Evolutionary conservation across 345 rosid genomes (phyloP).

Genomic region (Acer negundo): DNA sequence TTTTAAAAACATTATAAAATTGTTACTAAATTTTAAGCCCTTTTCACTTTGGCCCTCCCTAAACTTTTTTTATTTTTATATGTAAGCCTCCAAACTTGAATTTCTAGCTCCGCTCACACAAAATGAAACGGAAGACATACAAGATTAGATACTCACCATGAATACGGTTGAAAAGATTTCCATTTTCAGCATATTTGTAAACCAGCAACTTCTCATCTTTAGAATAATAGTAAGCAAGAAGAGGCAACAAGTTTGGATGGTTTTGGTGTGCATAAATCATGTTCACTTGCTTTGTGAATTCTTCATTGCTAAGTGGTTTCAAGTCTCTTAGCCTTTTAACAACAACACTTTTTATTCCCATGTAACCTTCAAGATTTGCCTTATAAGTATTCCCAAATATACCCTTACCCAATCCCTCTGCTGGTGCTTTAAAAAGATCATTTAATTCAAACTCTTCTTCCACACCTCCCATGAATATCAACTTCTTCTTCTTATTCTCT

Average conservation of each 20-base stretch:
- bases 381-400: conserved; percentile 50
- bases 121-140: too few species aligned
- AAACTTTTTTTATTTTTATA: too few species aligned
- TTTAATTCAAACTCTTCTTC: conserved; percentile 29
- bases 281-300: conserved; percentile 38
- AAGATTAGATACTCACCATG: conserved; percentile 37
- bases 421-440: conserved; percentile 54
- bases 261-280: conserved; percentile 27
- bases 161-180: conserved; percentile 52
- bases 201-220: conserved; percentile 64
- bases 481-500: conserved; percentile 28
- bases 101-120: too few species aligned
- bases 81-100: too few species aligned
- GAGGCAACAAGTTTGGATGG: conserved; percentile 58
- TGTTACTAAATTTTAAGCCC: too few species aligned
- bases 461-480: conserved; percentile 34
- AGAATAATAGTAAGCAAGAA: conserved; percentile 69
- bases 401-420: conserved; percentile 56
- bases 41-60: too few species aligned
- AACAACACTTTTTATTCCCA: conserved; percentile 23
- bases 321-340: conserved; percentile 49
- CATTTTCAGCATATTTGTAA: conserved; percentile 41
- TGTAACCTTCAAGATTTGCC: conserved; percentile 36
- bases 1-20: too few species aligned
- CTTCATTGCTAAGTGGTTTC: conserved; percentile 46